A percentile compares a stretch with the other conserved stretches of the same genome.
phyloP scores from a whole-genome alignment of 148 eudicot genomes.

The Rhododendron simsii region DNA sequence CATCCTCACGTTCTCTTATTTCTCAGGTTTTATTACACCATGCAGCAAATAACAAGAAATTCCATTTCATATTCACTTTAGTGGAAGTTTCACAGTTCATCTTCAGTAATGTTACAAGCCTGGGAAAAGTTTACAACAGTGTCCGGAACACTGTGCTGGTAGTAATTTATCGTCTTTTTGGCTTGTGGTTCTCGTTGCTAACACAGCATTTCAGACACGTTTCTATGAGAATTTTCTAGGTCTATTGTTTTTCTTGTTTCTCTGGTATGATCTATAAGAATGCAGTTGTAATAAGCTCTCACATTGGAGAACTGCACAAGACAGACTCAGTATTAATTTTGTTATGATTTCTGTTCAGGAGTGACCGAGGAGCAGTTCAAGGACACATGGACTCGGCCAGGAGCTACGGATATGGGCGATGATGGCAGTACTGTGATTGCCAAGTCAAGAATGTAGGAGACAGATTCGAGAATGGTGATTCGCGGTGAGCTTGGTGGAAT shows the following conservation, averaged over 20 bases:
- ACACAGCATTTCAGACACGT: not conserved
- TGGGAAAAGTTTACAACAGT: not conserved
- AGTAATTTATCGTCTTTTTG: not conserved
- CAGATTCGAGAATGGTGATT: not conserved
- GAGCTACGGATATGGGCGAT: constrained; percentile 24
- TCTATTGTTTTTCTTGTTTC: not conserved
- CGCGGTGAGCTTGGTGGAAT: not conserved
- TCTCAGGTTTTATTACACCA: no score
- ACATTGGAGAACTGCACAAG: not conserved
- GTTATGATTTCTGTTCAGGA: constrained; percentile 26
- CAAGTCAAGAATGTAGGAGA: constrained; percentile 6
- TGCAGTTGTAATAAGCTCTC: not conserved
- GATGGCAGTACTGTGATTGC: not conserved
- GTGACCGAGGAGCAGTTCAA: constrained; percentile 73
- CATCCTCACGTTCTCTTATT: not conserved
- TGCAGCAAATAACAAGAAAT: not conserved
- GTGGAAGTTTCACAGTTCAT: not conserved
- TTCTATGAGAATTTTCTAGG: not conserved
- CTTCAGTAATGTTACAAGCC: not conserved
- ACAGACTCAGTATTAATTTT: not conserved
- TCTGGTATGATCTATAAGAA: not conserved
- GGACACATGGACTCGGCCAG: constrained; percentile 64
- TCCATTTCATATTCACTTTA: not conserved
- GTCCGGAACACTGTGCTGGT: not conserved
- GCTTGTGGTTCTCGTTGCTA: not conserved